Evolutionary conservation across 495 filamentous ascomycete genomes (phyloP), one percentile per base, ranked within the genome.

Genomic region (Aspergillus carlsbadensis): DNA sequence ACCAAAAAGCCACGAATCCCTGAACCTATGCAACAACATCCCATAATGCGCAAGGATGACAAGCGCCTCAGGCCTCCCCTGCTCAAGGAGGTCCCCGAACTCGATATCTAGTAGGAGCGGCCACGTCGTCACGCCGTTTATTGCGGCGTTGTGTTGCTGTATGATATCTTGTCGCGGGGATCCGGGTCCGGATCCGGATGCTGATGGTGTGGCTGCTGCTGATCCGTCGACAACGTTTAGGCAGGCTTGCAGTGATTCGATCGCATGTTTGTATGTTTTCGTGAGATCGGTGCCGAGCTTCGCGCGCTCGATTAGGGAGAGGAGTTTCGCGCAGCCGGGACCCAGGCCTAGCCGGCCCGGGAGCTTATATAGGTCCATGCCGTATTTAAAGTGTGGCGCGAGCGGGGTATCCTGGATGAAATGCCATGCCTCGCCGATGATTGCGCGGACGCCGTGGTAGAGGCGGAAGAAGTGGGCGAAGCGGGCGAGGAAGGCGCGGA

Each of bases 1-100:
- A 5, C 55, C 72, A 52, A 76, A 64, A 11, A 64, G 51, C 78
- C 78, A 81, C 36, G 57, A 65, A 6, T 64, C 54, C 10, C 70
- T 55, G 24, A 53, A 51, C 13, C 34, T 46, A 61, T 78, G 67
- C 34, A 78, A 36, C 4, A 76, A 15, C 5, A 74, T 66, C 1
- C 65, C 65, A 50, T 69, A 79, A 57, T 73, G 66, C 6, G 72
- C 73, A 20, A 79, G 57, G 2, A 81, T 69, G 8, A 76, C 63
- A 18, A 81, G 57, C 0, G 77, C 75, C 54, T 76, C 73, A 0
- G 77, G 70, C 39, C 64, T 57, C 17, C 70, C 47, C 39, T 61
- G 29, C 11, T 43, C 54, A 3, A 78, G 47, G 5, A 70, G 42
- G 13, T 71, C 61, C 7, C 68, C 65, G 52, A 68, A 80, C 7